Evolutionary conservation across 1,284 basidiomycete genomes (phyloP), one percentile per base, ranked within the genome.

Genomic region (Apiotrichum gamsii): DNA sequence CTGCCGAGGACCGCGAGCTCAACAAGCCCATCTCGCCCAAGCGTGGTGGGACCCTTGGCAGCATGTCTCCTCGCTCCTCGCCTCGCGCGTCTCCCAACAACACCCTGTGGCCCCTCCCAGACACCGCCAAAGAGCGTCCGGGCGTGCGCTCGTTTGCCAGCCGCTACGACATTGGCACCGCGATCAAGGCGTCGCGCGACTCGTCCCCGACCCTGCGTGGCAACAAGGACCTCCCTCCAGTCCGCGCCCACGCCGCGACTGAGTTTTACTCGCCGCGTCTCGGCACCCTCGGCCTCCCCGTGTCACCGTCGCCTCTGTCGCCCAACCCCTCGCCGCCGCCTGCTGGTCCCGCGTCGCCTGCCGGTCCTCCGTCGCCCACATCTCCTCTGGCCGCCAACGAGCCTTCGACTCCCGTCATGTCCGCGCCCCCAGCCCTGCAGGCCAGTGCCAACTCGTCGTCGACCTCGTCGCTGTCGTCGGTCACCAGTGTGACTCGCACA

Each of bases 81-180:
- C 39, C 39, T 11, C 35, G 43, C 18, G 61, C 62, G 13, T 61
- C 66, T 54, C 59, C 37, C 44, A 57, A 8, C 55, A n/a, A n/a
- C n/a, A n/a, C n/a, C n/a, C n/a, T n/a, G n/a, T n/a, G n/a, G n/a
- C n/a, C n/a, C n/a, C n/a, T n/a, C 25, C 6, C 25, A 28, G 25
- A 28, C 25, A 28, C n/a, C n/a, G n/a, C n/a, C 25, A 28, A 28
- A 28, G 25, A 11, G 11, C 25, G 25, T 28, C 40, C 31, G 4
- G 43, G 9, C 18, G 36, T 43, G 24, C 9, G 33, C 33, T 21
- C 35, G 20, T n/a, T 67, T n/a, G 65, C 67, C 16, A 66, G 61
- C 23, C 57, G 72, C 39, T 80, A 80, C 65, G 77, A 78, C 61
- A 78, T 79, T 61, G 73, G 74, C 32, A 62, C 72, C 6, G 74